Conservation (phyloP, 805 yeast genomes). For the Zygoascus flipseniorum region DNA sequence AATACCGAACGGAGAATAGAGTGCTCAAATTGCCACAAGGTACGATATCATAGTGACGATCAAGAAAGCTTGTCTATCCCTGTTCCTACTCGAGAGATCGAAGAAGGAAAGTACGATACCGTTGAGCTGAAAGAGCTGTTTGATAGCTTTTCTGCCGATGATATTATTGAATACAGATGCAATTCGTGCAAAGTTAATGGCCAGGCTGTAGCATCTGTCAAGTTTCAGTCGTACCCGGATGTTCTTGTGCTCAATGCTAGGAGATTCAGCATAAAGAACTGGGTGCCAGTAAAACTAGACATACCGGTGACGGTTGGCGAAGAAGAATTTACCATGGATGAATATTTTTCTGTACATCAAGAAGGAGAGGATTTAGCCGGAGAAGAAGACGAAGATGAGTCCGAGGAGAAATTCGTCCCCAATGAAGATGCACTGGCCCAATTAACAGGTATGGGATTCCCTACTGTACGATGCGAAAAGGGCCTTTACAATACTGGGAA, state of each 20-base stretch:
- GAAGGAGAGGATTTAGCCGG: constrained; percentile 35
- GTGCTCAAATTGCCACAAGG: constrained; percentile 50
- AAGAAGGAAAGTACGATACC: constrained; percentile 42
- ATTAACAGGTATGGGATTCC: constrained; percentile 81
- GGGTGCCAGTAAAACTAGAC: constrained; percentile 81
- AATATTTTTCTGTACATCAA: constrained; percentile 35
- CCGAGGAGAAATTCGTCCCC: constrained; percentile 37
- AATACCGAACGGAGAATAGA: constrained; percentile 54
- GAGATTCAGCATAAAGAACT: constrained; percentile 73
- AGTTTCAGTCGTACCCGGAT: constrained; percentile 61
- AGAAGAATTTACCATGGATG: constrained; percentile 36
- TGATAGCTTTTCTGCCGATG: constrained; percentile 36
- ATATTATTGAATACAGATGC: constrained; percentile 57
- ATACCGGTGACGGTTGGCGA: constrained; percentile 56
- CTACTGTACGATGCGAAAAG: constrained; percentile 51
- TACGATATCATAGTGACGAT: constrained; percentile 46
- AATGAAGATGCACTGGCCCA: constrained; percentile 43
- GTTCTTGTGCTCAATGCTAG: constrained; percentile 63
- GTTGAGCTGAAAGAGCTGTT: constrained; percentile 47
- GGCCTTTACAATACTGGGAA: constrained; percentile 74
- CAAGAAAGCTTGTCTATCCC: constrained; percentile 60
- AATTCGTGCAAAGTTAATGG: constrained; percentile 37
- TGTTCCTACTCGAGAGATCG: constrained; percentile 32
- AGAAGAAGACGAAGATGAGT: constrained; percentile 23
- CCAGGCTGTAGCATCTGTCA: constrained; percentile 35